Conservation (phyloP, 1,284 basidiomycete genomes). For the Tylopilus sp. region DNA sequence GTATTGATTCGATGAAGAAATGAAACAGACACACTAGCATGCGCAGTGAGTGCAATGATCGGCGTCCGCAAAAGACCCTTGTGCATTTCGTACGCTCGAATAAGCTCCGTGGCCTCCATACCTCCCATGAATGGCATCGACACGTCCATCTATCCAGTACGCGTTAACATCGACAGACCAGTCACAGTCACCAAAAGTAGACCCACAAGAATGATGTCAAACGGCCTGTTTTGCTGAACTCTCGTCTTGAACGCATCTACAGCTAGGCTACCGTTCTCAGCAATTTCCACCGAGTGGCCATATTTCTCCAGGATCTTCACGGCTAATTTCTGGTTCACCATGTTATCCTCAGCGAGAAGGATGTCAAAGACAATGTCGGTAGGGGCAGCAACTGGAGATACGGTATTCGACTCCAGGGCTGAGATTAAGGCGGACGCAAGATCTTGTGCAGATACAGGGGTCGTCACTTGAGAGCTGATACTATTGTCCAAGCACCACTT, state of each 20-base stretch:
- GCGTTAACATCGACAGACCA: not conserved
- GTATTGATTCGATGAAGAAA: not conserved
- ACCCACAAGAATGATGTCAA: constrained; percentile 82
- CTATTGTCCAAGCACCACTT: constrained; percentile 91
- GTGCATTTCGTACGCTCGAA: constrained; percentile 76
- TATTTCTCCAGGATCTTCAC: constrained; percentile 97
- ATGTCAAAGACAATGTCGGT: constrained; percentile 90
- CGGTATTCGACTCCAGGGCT: constrained; percentile 89
- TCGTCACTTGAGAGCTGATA: constrained; percentile 87
- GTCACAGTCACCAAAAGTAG: not conserved
- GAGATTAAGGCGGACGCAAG: constrained; percentile 89
- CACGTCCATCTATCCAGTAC: constrained; percentile 79
- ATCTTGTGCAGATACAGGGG: constrained; percentile 85
- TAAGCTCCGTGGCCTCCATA: constrained; percentile 83
- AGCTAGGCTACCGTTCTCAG: constrained; percentile 92
- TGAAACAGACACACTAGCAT: constrained; percentile 64
- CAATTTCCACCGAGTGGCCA: constrained; percentile 94
- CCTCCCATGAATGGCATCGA: constrained; percentile 98
- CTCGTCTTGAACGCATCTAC: constrained; percentile 84
- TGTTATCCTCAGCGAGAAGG: constrained; percentile 95
- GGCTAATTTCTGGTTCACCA: constrained; percentile 96
- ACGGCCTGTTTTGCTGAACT: constrained; percentile 66
- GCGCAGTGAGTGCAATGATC: constrained; percentile 93
- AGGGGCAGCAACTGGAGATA: constrained; percentile 71
- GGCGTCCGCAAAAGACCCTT: constrained; percentile 74